A percentile compares a stretch with the other conserved stretches of the same genome.
These are phyloP conservation scores for Puccinia polysora DNA, from an alignment of 1,284 basidiomycete species.

Conservation along the genomic window DNA sequence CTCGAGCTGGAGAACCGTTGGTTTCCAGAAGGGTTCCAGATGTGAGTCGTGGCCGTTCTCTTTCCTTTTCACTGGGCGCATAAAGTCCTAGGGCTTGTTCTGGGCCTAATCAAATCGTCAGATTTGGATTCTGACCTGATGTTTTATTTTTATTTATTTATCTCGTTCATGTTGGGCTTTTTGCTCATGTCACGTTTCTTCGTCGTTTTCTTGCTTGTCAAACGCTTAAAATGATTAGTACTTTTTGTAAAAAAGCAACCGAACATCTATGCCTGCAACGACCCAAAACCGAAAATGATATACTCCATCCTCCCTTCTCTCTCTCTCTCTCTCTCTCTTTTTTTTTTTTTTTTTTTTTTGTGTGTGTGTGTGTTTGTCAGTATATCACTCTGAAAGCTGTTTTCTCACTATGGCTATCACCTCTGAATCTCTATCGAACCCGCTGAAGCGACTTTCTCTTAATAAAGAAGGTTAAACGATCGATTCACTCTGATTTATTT, in stretches of 20 bases:
- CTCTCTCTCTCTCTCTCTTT: neutral
- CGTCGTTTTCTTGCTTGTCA: neutral
- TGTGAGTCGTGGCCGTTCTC: slow-evolving; percentile 58
- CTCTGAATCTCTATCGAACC: too few species aligned
- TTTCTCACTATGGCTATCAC: too few species aligned
- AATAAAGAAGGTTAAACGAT: too few species aligned
- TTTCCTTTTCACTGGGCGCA: neutral
- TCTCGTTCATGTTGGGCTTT: neutral
- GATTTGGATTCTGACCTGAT: neutral
- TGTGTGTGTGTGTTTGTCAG: neutral
- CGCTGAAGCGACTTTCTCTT: too few species aligned
- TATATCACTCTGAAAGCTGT: neutral
- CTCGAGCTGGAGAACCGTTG: slow-evolving; percentile 93
- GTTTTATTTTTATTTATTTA: neutral
- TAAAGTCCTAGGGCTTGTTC: too few species aligned
- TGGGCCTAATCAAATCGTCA: too few species aligned
- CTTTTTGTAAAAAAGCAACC: neutral
- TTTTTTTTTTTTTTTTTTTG: neutral
- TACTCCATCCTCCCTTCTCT: neutral
- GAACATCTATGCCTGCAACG: neutral
- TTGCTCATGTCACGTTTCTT: neutral
- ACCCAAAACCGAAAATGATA: neutral
- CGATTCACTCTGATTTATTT: too few species aligned
- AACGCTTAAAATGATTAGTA: neutral
- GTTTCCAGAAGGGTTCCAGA: slow-evolving; percentile 98